phyloP scores from a whole-genome alignment of 2,329 filamentous ascomycete genomes.

The Calycina herbarum region DNA sequence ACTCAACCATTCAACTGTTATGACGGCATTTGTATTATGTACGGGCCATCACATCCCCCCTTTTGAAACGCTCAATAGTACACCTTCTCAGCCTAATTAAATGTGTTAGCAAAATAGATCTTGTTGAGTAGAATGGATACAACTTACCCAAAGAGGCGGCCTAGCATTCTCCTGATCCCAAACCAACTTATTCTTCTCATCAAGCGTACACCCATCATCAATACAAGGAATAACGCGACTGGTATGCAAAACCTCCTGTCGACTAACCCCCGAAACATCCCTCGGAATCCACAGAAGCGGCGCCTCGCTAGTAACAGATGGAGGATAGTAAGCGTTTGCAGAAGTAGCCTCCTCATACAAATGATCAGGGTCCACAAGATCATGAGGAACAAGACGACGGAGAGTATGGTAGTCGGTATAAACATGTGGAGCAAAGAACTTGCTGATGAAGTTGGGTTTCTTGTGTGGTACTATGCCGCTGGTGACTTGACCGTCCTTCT shows the following conservation, averaged over 20 bases:
- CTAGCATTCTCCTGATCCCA: constrained; percentile 57
- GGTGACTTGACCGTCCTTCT: constrained; percentile 23
- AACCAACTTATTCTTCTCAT: constrained; percentile 67
- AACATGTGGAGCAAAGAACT: constrained; percentile 76
- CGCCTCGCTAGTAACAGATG: constrained; percentile 60
- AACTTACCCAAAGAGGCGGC: constrained; percentile 55
- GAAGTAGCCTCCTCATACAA: constrained; percentile 63
- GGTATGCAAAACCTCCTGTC: constrained; percentile 75
- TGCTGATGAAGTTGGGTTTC: constrained; percentile 58
- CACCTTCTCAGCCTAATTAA: constrained; percentile 43
- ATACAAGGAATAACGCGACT: constrained; percentile 73
- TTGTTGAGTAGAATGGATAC: neutral
- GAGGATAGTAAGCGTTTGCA: constrained; percentile 71
- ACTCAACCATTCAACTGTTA: neutral
- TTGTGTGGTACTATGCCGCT: constrained; percentile 41
- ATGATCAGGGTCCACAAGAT: constrained; percentile 46
- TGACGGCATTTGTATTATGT: constrained; percentile 5
- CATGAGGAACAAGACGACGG: constrained; percentile 66
- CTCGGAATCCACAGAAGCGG: constrained; percentile 84
- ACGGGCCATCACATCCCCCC: neutral
- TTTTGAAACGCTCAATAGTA: constrained; percentile 32
- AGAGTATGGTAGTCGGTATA: constrained; percentile 72
- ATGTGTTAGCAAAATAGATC: neutral
- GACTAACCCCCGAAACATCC: constrained; percentile 71
- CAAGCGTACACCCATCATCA: constrained; percentile 70